These are phyloP conservation scores for Logfia minima DNA, from an alignment of 129 eudicot species.

Conservation along the genomic window DNA sequence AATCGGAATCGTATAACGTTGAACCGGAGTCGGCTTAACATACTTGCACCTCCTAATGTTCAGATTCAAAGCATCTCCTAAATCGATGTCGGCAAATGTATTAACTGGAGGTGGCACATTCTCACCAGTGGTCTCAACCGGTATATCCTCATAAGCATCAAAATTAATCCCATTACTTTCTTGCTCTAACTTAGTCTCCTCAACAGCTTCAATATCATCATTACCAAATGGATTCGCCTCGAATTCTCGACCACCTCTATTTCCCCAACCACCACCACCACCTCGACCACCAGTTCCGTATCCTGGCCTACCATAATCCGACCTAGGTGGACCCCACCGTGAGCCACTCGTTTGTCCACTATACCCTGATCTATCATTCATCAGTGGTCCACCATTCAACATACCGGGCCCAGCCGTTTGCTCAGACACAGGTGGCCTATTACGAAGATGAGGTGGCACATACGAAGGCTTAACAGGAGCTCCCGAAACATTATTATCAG, in stretches of 20 bases:
- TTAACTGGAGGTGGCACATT: slow-evolving; percentile 66
- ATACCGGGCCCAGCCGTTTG: slow-evolving; percentile 37
- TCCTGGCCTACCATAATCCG: slow-evolving; percentile 47
- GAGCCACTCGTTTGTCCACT: slow-evolving; percentile 51
- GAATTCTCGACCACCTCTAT: slow-evolving; percentile 65
- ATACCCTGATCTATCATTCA: slow-evolving; percentile 43
- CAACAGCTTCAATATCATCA: slow-evolving; percentile 53
- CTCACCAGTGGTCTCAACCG: slow-evolving; percentile 68
- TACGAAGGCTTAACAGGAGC: slow-evolving; percentile 61
- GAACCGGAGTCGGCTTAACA: slow-evolving; percentile 79
- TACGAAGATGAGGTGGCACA: slow-evolving; percentile 89
- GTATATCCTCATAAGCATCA: slow-evolving; percentile 69
- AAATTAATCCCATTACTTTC: slow-evolving; percentile 45
- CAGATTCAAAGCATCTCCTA: slow-evolving; percentile 57
- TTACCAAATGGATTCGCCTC: slow-evolving; percentile 78
- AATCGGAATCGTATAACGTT: slow-evolving; percentile 76
- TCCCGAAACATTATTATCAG: slow-evolving; percentile 36
- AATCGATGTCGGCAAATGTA: slow-evolving; percentile 63
- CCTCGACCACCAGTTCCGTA: slow-evolving; percentile 39
- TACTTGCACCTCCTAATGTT: slow-evolving; percentile 83
- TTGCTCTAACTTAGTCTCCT: slow-evolving; percentile 46
- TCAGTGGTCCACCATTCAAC: slow-evolving; percentile 41
- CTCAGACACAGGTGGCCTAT: slow-evolving; percentile 49
- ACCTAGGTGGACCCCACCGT: slow-evolving; percentile 57
- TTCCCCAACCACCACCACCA: slow-evolving; percentile 52